phyloP scores from a whole-genome alignment of 192 early-diverging fungal genomes.

The Coemansia sp. region DNA sequence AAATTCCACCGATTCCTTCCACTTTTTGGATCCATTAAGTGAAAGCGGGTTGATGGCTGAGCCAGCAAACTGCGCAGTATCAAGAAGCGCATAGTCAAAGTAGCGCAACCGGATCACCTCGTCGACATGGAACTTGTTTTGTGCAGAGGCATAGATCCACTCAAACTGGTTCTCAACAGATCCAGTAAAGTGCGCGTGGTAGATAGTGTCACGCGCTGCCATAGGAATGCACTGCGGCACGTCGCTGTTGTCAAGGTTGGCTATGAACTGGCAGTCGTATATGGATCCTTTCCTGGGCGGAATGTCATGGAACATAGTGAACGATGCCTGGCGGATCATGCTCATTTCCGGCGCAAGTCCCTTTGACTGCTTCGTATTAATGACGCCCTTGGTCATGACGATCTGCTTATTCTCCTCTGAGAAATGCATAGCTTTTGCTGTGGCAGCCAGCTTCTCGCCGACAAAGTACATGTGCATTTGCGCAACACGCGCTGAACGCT shows the following conservation, averaged over 20 bases:
- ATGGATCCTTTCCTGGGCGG: conserved; percentile 10
- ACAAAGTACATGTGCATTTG: conserved; percentile 28
- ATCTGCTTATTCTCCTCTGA: not conserved
- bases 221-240: conserved; percentile 19
- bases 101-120: conserved; percentile 15
- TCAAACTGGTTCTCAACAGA: conserved; percentile 25
- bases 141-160: conserved; percentile 11
- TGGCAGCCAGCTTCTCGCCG: not conserved
- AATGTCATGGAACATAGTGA: conserved; percentile 24
- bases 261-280: conserved; percentile 25
- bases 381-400: not conserved
- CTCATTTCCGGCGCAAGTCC: conserved; percentile 2
- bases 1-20: conserved; percentile 10
- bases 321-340: conserved; percentile 13
- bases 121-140: conserved; percentile 23
- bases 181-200: conserved; percentile 21
- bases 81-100: conserved; percentile 32
- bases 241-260: not conserved
- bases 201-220: conserved; percentile 16
- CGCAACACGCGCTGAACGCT: conserved; percentile 11
- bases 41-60: not conserved
- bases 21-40: not conserved
- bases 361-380: conserved; percentile 9
- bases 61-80: conserved; percentile 5
- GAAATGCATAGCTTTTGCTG: not conserved